Evolutionary conservation across 1,139 yeast genomes (phyloP).

Genomic region (Hemisphaericaspora xylanilytica): DNA sequence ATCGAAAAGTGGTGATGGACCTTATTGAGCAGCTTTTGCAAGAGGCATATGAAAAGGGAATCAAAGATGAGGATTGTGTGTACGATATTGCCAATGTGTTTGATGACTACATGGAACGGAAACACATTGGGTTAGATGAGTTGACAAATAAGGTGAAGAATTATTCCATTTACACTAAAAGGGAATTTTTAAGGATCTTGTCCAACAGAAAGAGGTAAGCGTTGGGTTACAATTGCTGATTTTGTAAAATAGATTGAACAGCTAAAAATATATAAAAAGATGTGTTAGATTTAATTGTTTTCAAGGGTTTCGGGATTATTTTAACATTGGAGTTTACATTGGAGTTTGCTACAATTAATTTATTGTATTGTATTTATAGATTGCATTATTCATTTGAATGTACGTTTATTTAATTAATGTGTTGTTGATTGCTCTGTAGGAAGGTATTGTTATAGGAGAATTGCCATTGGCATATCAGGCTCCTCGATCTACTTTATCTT

Average conservation of each 20-base stretch:
- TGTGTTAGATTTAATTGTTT: too few relatives aligned
- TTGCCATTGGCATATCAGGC: too few relatives aligned
- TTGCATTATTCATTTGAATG: not conserved
- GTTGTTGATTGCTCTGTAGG: too few relatives aligned
- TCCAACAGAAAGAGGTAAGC: constrained; percentile 4
- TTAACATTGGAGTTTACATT: not conserved
- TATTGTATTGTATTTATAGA: not conserved
- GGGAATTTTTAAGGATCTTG: constrained; percentile 14
- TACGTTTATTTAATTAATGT: too few relatives aligned
- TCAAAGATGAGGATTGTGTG: constrained; percentile 6
- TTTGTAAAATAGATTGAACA: not conserved
- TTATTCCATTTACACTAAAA: constrained; percentile 13
- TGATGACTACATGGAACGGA: constrained; percentile 15
- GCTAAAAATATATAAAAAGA: too few relatives aligned
- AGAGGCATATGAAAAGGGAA: constrained; percentile 6
- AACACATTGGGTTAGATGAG: constrained; percentile 11
- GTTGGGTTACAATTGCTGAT: not conserved
- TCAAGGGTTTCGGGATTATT: not conserved
- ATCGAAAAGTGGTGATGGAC: constrained; percentile 12
- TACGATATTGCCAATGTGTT: constrained; percentile 14
- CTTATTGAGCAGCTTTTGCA: constrained; percentile 14
- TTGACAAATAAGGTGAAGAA: constrained; percentile 12
- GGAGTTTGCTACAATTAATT: not conserved
- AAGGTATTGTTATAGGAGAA: too few relatives aligned
- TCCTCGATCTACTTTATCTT: too few relatives aligned